phyloP scores from a whole-genome alignment of 2,329 filamentous ascomycete species.

The Pezicula neosporulosa region DNA sequence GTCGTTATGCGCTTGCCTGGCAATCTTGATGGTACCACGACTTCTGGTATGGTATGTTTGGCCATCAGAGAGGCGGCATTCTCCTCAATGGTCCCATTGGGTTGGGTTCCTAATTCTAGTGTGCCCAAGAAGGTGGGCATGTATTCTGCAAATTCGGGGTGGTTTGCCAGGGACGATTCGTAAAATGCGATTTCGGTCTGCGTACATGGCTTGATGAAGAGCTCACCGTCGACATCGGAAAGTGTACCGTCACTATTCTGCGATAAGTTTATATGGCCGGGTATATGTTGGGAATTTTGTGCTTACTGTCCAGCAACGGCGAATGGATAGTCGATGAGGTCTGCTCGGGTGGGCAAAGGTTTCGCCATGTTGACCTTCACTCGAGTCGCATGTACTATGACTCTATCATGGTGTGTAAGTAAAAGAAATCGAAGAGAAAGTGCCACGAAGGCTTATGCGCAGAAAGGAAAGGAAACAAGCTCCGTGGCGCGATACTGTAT shows the following conservation, averaged over 20 bases:
- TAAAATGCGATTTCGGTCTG: conserved; percentile 86
- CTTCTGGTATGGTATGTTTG: conserved; percentile 23
- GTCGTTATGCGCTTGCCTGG: conserved; percentile 58
- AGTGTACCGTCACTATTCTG: conserved; percentile 77
- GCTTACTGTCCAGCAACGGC: conserved; percentile 83
- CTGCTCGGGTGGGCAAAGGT: conserved; percentile 39
- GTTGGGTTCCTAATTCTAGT: conserved; percentile 61
- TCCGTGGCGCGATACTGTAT: not conserved
- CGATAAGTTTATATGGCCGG: conserved; percentile 10
- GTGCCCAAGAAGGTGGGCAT: conserved; percentile 87
- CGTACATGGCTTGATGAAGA: conserved; percentile 95
- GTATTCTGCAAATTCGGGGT: conserved; percentile 72
- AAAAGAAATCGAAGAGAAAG: conserved; percentile 10
- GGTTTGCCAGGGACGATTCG: conserved; percentile 58
- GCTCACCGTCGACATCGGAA: conserved; percentile 74
- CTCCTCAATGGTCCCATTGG: conserved; percentile 41
- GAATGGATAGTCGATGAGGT: conserved; percentile 67
- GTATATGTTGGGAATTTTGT: not conserved
- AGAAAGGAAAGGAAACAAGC: conserved; percentile 1
- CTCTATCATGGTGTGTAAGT: conserved; percentile 27
- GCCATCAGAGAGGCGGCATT: conserved; percentile 34
- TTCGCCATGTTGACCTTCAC: conserved; percentile 32
- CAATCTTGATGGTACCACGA: conserved; percentile 13
- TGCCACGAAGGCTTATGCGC: conserved; percentile 9
- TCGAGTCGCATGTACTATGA: conserved; percentile 23